Conservation (phyloP, 345 rosid species). For the Lepidium sativum region DNA sequence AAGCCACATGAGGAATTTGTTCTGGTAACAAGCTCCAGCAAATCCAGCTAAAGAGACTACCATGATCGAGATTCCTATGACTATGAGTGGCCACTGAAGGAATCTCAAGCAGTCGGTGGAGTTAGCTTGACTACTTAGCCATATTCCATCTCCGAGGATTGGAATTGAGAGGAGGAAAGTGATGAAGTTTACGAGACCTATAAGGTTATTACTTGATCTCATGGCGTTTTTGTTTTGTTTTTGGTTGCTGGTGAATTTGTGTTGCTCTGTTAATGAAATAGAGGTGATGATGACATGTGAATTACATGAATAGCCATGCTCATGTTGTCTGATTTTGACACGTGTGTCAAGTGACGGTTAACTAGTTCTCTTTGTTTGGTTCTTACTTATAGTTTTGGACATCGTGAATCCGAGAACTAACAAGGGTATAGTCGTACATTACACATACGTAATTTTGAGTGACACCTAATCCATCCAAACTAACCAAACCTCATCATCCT, state of each 20-base stretch:
- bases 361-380: background rate
- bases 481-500: too few species aligned
- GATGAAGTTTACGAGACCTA: conserved; percentile 74
- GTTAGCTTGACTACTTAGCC: conserved; percentile 91
- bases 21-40: conserved; percentile 79
- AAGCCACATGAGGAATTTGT: conserved; percentile 72
- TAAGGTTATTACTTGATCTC: conserved; percentile 74
- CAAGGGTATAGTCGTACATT: too few species aligned
- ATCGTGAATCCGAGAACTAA: too few species aligned
- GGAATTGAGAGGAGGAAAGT: conserved; percentile 84
- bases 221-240: conserved; percentile 15
- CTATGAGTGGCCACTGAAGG: conserved; percentile 87
- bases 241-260: background rate
- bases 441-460: too few species aligned
- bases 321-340: conserved; percentile 6
- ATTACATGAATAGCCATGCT: conserved; percentile 5
- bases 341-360: conserved; percentile 21
- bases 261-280: conserved; percentile 4
- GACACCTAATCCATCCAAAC: too few species aligned
- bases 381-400: background rate
- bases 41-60: conserved; percentile 75
- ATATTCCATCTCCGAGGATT: conserved; percentile 92
- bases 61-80: conserved; percentile 72
- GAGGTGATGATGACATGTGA: conserved; percentile 21
- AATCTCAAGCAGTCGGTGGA: conserved; percentile 82